These are phyloP conservation scores for Funneliformis geosporum DNA, from an alignment of 192 early-diverging fungal genomes.

Conservation along the genomic window DNA sequence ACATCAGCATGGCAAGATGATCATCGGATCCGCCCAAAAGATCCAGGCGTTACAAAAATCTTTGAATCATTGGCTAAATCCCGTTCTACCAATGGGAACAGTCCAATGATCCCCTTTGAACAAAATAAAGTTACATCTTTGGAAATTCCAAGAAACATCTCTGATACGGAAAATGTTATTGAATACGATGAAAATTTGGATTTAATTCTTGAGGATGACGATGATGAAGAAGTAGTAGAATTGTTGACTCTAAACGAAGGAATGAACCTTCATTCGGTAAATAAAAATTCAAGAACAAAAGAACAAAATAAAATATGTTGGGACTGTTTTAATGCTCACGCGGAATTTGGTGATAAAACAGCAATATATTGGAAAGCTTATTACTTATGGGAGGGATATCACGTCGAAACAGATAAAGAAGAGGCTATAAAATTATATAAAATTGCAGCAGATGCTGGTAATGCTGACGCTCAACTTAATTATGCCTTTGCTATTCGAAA, in stretches of 20 bases:
- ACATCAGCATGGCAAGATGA: not conserved
- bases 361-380: slow-evolving; percentile 21
- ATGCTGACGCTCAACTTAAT: not conserved
- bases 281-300: not conserved
- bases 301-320: not conserved
- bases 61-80: not conserved
- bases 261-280: not conserved
- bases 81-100: not conserved
- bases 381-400: slow-evolving; percentile 27
- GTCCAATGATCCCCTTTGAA: not conserved
- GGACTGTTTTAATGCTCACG: not conserved
- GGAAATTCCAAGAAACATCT: not conserved
- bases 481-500: not conserved
- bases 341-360: not conserved
- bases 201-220: not conserved
- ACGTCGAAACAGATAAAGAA: not conserved
- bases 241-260: not conserved
- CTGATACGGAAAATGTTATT: not conserved
- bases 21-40: not conserved
- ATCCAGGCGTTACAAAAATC: not conserved
- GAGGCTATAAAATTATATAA: slow-evolving; percentile 7
- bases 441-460: slow-evolving; percentile 11
- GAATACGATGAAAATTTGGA: not conserved
- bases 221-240: not conserved
- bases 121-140: not conserved